Base-by-base conservation (phyloP, 208 protist genomes). In the Wallacemonas sp. region DNA sequence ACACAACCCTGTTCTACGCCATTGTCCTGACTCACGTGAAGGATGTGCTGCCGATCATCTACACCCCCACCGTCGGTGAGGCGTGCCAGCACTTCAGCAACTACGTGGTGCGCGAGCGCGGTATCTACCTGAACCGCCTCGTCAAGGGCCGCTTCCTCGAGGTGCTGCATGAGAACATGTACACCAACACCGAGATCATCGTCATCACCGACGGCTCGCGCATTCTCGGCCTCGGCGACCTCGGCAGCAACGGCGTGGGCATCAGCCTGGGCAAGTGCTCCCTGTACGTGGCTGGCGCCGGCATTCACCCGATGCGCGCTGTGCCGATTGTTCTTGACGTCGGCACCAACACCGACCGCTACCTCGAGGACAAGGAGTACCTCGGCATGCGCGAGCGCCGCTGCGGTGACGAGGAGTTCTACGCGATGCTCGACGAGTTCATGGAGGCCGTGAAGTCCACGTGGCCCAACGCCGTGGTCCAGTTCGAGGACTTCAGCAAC, bases 401-500 rank as follows among this genome's bases (percentile, higher is more conserved):
- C 54, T 69, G 91, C 41, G 61, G 68, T 41, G 90, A 87, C 48
- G 70, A 79, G 14, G 63, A 88, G 69, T 98, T 95, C 79, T 97
- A 97, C 73, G 63, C 48, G 11, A 72, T 98, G 11, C 68, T 98
- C n/a, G 92, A 98, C 26, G 95, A 98, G 77, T 97, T 98, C 70
- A 84, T 98, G 72, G 79, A 71, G 23, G 74, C 93, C 22, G 84
- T 83, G 29, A 86, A 82, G 76, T 22, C 73, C 20, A 79, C 75
- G 62, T 98, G 92, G 92, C 94, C 96, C 41, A 71, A 55, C 42
- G 81, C 79, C 33, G 75, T 92, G 16, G 64, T 98, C 18, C 96
- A 99, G 91, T 99, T 98, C 59, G 98, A 99, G 79, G 98, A 99
- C 83, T 98, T 99, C 74, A 84, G 79, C 61, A 98, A 94, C 76